These are phyloP conservation scores for Botryotinia convoluta DNA, from an alignment of 2,329 filamentous ascomycete species.

Conservation along the genomic window DNA sequence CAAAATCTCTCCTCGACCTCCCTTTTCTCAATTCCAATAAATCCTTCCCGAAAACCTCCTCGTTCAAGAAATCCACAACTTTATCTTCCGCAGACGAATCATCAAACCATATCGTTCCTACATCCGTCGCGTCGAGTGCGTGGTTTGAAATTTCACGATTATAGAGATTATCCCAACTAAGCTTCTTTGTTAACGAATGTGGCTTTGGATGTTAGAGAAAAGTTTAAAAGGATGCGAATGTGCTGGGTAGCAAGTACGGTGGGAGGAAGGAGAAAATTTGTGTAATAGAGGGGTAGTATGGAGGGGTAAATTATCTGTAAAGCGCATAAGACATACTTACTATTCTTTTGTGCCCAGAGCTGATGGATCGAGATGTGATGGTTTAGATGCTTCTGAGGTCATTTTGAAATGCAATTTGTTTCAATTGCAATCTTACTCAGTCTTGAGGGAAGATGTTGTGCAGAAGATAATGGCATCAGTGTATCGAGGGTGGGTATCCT, in stretches of 20 bases:
- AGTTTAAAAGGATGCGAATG: background rate
- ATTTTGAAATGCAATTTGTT: conserved; percentile 19
- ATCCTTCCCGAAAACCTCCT: conserved; percentile 24
- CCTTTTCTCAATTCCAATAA: conserved; percentile 24
- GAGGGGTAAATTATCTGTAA: conserved; percentile 27
- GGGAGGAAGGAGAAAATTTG: background rate
- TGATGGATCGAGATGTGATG: conserved; percentile 71
- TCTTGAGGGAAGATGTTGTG: background rate
- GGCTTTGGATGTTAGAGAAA: background rate
- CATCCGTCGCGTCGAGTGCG: conserved; percentile 68
- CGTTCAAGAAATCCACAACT: conserved; percentile 60
- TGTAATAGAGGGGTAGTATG: conserved; percentile 3
- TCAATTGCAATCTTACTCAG: background rate
- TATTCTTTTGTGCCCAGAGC: conserved; percentile 85
- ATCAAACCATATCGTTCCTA: conserved; percentile 94
- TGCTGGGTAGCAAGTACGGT: background rate
- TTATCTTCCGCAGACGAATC: conserved; percentile 86
- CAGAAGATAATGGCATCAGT: background rate
- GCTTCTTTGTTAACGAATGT: background rate
- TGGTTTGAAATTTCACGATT: conserved; percentile 69
- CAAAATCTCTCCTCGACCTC: conserved; percentile 40
- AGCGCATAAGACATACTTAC: conserved; percentile 44
- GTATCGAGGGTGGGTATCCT: background rate
- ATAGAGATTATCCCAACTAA: conserved; percentile 76
- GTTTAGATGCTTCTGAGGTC: conserved; percentile 41